These are phyloP conservation scores for Blastobotrys indianensis DNA, from an alignment of 1,139 yeast species.

Conservation along the genomic window DNA sequence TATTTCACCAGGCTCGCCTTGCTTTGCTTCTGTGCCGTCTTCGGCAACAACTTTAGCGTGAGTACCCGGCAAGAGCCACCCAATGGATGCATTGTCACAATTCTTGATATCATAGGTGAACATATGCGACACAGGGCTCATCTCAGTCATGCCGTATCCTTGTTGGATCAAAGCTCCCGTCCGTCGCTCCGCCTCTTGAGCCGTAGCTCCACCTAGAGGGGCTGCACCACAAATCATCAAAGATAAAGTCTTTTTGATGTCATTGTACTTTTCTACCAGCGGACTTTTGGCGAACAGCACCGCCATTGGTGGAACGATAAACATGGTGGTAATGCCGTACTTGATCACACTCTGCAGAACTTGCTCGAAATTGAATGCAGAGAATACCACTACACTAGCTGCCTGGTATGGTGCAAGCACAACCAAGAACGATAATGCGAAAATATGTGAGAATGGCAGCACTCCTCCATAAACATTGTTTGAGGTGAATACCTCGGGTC, in stretches of 20 bases:
- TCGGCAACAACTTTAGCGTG: slow-evolving; percentile 41
- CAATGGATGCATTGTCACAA: slow-evolving; percentile 40
- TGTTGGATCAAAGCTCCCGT: slow-evolving; percentile 34
- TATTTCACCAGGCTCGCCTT: slow-evolving; percentile 47
- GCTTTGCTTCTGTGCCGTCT: slow-evolving; percentile 40
- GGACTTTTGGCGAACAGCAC: slow-evolving; percentile 36
- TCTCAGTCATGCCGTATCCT: slow-evolving; percentile 70
- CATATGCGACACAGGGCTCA: slow-evolving; percentile 32
- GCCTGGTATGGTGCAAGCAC: slow-evolving; percentile 25
- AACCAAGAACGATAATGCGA: slow-evolving; percentile 30
- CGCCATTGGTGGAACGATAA: slow-evolving; percentile 38
- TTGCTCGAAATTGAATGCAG: slow-evolving; percentile 31
- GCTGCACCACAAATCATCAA: slow-evolving; percentile 36
- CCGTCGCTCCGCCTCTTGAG: slow-evolving; percentile 16
- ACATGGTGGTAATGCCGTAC: slow-evolving; percentile 27
- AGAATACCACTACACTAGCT: slow-evolving; percentile 28
- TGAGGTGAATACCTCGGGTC: slow-evolving; percentile 8
- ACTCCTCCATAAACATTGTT: slow-evolving; percentile 19
- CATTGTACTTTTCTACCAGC: slow-evolving; percentile 29
- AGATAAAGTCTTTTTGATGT: slow-evolving; percentile 21
- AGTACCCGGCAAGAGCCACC: slow-evolving; percentile 40
- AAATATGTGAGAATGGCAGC: slow-evolving; percentile 38
- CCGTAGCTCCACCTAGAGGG: slow-evolving; percentile 32
- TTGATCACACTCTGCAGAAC: slow-evolving; percentile 27
- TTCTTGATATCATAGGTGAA: slow-evolving; percentile 16